Evolutionary conservation across 495 filamentous ascomycete genomes (phyloP).

Genomic region (Tirmania nivea): DNA sequence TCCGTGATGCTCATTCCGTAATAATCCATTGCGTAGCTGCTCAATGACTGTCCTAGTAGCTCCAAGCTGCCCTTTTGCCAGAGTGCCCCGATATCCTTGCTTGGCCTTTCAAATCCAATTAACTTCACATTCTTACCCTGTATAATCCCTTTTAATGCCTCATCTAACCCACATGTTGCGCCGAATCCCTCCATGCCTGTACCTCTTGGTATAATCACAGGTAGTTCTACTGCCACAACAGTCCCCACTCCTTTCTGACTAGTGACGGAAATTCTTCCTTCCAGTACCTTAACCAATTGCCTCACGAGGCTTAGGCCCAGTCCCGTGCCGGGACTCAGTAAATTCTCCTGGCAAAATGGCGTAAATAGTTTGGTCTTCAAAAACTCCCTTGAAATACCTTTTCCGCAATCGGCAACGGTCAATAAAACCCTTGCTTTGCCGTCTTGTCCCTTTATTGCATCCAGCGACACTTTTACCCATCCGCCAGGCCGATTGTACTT

Average conservation of each 20-base stretch:
- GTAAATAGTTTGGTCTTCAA: constrained; percentile 43
- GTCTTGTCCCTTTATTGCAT: constrained; percentile 11
- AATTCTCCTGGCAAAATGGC: constrained; percentile 52
- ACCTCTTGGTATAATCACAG: constrained; percentile 1
- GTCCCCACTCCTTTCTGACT: constrained; percentile 37
- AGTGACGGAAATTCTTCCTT: constrained; percentile 36
- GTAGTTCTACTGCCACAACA: constrained; percentile 29
- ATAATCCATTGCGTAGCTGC: too few species aligned
- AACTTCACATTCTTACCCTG: constrained; percentile 18
- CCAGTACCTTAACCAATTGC: constrained; percentile 38
- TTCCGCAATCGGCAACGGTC: constrained; percentile 40
- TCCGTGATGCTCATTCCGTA: too few species aligned
- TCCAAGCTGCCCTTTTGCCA: too few species aligned
- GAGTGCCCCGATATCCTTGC: background rate
- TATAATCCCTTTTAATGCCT: constrained; percentile 8
- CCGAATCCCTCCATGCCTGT: too few species aligned
- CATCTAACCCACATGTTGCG: background rate
- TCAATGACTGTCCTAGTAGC: too few species aligned
- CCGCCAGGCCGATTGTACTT: constrained; percentile 49
- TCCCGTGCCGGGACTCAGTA: constrained; percentile 42
- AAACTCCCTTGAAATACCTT: constrained; percentile 47
- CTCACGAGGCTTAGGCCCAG: constrained; percentile 48
- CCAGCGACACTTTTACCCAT: constrained; percentile 38
- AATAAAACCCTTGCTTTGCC: constrained; percentile 23
- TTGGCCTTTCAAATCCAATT: constrained; percentile 21